phyloP scores from a whole-genome alignment of 495 filamentous ascomycete genomes.

The Penicillium canariense region DNA sequence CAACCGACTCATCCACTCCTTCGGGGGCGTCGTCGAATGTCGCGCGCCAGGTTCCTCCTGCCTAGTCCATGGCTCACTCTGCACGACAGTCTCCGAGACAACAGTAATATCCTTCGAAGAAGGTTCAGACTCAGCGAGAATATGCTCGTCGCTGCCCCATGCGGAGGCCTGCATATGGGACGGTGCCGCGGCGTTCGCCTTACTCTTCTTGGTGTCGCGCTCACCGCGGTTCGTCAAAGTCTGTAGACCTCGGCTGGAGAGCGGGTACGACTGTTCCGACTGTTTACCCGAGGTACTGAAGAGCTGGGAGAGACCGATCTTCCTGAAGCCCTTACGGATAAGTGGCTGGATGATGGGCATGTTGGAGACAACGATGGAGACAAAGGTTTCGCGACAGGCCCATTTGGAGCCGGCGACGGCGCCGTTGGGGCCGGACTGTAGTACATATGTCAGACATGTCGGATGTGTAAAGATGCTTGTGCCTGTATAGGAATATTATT shows the following conservation, averaged over 20 bases:
- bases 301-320: slow-evolving; percentile 30
- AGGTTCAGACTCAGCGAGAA: slow-evolving; percentile 15
- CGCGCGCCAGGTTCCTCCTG: neutral
- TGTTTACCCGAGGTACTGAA: slow-evolving; percentile 26
- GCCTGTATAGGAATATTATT: neutral
- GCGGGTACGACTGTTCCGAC: slow-evolving; percentile 18
- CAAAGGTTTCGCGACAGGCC: slow-evolving; percentile 59
- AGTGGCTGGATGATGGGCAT: slow-evolving; percentile 56
- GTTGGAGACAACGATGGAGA: slow-evolving; percentile 54
- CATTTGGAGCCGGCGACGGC: slow-evolving; percentile 49
- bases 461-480: neutral
- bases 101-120: slow-evolving; percentile 28
- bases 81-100: slow-evolving; percentile 31
- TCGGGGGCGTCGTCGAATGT: slow-evolving; percentile 12
- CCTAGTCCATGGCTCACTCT: slow-evolving; percentile 23
- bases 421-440: slow-evolving; percentile 29
- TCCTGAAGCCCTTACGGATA: slow-evolving; percentile 33
- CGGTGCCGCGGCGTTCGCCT: slow-evolving; percentile 11
- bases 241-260: slow-evolving; percentile 17
- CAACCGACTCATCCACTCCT: slow-evolving; percentile 14
- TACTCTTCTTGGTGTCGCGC: slow-evolving; percentile 14
- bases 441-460: neutral
- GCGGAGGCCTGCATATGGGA: slow-evolving; percentile 18
- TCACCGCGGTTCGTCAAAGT: slow-evolving; percentile 14
- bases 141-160: slow-evolving; percentile 35